These are phyloP conservation scores for Closterium sp. DNA, from an alignment of 139 green algal species.

Conservation along the genomic window DNA sequence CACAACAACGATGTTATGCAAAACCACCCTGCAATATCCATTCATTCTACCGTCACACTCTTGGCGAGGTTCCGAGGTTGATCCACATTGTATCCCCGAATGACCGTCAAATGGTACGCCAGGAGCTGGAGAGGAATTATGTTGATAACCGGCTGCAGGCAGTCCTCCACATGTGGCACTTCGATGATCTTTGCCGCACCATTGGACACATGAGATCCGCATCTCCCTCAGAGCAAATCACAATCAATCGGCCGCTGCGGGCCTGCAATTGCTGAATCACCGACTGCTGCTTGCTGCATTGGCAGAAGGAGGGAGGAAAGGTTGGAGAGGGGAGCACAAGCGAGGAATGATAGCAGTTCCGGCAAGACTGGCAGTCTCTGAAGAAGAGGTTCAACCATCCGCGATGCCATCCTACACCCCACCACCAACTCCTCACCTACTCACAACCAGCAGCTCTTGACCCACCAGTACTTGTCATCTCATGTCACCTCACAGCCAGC, in stretches of 20 bases:
- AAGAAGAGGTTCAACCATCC: too few species aligned
- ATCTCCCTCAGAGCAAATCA: conserved; percentile 84
- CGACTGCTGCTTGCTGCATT: conserved; percentile 81
- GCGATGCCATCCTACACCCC: too few species aligned
- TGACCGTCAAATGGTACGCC: conserved; percentile 88
- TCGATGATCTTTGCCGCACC: conserved; percentile 53
- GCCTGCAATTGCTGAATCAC: conserved; percentile 86
- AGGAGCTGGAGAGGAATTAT: conserved; percentile 91
- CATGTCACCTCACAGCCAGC: too few species aligned
- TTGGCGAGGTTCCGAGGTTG: conserved; percentile 98
- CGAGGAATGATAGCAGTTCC: neutral
- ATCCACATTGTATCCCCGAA: conserved; percentile 91
- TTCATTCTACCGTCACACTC: conserved; percentile 79
- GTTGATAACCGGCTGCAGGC: conserved; percentile 92
- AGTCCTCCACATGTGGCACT: conserved; percentile 74
- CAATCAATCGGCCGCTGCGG: conserved; percentile 54
- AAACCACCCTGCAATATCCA: too few species aligned
- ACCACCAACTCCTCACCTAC: conserved; percentile 60
- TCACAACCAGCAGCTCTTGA: conserved; percentile 96
- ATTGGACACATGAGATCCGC: conserved; percentile 54
- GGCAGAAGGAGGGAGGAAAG: neutral
- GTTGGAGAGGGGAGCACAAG: neutral
- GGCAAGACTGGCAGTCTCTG: too few species aligned
- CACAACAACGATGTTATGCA: too few species aligned
- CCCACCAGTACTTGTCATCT: conserved; percentile 88